Evolutionary conservation across 768 basidiomycete species (phyloP), one percentile per base, ranked within the genome.

Genomic region (Pholiota microspora): DNA sequence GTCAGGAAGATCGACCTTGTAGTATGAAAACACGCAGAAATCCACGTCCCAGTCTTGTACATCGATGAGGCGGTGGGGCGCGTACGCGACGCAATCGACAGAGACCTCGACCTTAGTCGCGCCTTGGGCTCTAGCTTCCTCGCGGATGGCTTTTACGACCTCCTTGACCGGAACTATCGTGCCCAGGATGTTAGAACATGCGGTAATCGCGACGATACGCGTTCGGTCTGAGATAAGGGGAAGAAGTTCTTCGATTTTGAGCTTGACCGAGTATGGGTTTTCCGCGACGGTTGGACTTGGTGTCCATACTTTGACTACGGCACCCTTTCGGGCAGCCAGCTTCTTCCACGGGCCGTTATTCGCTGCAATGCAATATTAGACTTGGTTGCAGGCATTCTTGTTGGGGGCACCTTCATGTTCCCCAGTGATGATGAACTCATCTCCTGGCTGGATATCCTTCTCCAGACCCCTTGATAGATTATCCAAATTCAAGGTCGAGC

Each of bases 31-130:
- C 48, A 82, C 81, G 45, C 77, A 80, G 63, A 82, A 90, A 59
- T 93, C 88, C 31, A 89, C 75, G 50, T 89, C 88, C 90, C 89
- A 92, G 45, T 78, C 82, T 54, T 76, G 79, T 13, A 89, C 89
- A 59, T 92, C 84, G 27, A 92, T 82, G 52, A 71, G 68, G 12
- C 87, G 74, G 63, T 92, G 88, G 0, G 89, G 88, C 3, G 87
- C 86, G 59, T 86, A 90, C 2, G 88, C 88, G 2, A 92, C 90
- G 57, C 88, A 89, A 61, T 92, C 90, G 2, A 91, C 76, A 0
- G 77, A 80, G 12, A 90, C 73, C 66, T 92, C 84, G 25, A 89
- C 70, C 64, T 87, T 85, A 54, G 65, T 65, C 9, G 78, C 76
- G 23, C 87, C 85, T 49, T 77, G 71, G 16, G 76, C 73, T 36